These are phyloP conservation scores for Starmerella bacillaris DNA, from an alignment of 805 yeast genomes.

Conservation along the genomic window DNA sequence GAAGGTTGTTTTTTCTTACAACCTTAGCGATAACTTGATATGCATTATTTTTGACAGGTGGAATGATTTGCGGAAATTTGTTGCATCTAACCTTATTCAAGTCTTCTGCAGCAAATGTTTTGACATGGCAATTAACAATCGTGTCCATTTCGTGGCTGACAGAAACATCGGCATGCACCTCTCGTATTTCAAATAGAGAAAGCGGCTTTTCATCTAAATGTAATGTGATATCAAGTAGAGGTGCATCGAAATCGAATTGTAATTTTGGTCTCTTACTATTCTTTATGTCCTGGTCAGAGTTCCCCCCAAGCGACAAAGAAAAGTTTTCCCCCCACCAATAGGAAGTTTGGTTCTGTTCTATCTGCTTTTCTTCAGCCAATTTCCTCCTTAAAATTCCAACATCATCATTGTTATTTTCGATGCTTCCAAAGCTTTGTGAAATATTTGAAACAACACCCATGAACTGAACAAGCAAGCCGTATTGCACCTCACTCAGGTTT, in stretches of 20 bases:
- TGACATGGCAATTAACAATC: slow-evolving; percentile 42
- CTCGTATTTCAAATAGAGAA: slow-evolving; percentile 43
- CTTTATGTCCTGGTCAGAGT: background rate
- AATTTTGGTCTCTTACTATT: slow-evolving; percentile 5
- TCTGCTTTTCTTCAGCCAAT: slow-evolving; percentile 14
- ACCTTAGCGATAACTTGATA: slow-evolving; percentile 50
- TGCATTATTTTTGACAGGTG: slow-evolving; percentile 41
- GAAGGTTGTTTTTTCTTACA: slow-evolving; percentile 15
- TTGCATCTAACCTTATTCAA: slow-evolving; percentile 43
- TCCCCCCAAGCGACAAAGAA: slow-evolving; percentile 5
- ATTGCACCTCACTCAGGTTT: slow-evolving; percentile 55
- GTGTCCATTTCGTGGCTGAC: slow-evolving; percentile 39
- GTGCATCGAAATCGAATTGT: slow-evolving; percentile 13
- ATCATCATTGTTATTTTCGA: slow-evolving; percentile 29
- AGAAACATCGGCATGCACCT: slow-evolving; percentile 33
- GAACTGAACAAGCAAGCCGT: slow-evolving; percentile 38
- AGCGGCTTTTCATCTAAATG: slow-evolving; percentile 22
- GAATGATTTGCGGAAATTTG: slow-evolving; percentile 65
- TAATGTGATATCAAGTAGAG: slow-evolving; percentile 9
- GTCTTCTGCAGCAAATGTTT: slow-evolving; percentile 65
- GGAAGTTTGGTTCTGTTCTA: slow-evolving; percentile 9
- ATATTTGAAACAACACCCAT: slow-evolving; percentile 39
- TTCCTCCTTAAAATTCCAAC: slow-evolving; percentile 19
- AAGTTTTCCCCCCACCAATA: slow-evolving; percentile 16
- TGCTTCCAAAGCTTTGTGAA: slow-evolving; percentile 30